Evolutionary conservation across 2,329 filamentous ascomycete species (phyloP), one percentile per base, ranked within the genome.

Genomic region (Colletotrichum costaricense): DNA sequence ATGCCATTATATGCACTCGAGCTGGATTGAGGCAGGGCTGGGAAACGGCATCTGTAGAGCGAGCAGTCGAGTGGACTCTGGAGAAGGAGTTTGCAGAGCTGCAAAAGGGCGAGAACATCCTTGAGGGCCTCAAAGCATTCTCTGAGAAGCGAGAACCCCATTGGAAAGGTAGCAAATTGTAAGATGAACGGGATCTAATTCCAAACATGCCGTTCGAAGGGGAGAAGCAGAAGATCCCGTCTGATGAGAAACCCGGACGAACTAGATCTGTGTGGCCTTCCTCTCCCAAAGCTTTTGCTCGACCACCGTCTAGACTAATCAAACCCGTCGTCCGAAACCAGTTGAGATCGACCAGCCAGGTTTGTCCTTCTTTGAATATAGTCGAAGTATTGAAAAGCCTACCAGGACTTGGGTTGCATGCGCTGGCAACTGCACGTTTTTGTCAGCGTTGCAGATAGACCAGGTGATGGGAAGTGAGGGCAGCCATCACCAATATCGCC

Each of bases 11-110:
- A 69, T 81, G 85, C 46, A 86, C 79, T n/a, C 79, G 82, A 12
- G 78, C 80, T 57, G 85, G 82, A 0, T 75, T 85, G 38, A 76
- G 84, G 26, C 77, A 83, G 72, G 78, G 79, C 8, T 82, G 83
- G 80, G 84, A 85, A 80, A 80, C 80, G 52, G 82, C 78, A 3
- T 83, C 82, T 66, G 83, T 86, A 12, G 83, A 86, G 59, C 65
- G 79, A 42, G 81, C 85, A 1, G 70, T 74, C 4, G 70, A 69
- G 9, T 77, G 75, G 73, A 80, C 78, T 14, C 73, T 79, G 4
- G 77, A 80, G 58, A 79, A 76, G 68, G 78, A 80, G 55, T 79
- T 78, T 71, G 78, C 78, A n/a, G 78, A 79, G 56, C 68, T 80
- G 42, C 78, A 79, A 55, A 78, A 73, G 57, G 79, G 79, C 4